Conservation (phyloP, 1,139 yeast genomes). For the Scheffersomyces insectosa region DNA sequence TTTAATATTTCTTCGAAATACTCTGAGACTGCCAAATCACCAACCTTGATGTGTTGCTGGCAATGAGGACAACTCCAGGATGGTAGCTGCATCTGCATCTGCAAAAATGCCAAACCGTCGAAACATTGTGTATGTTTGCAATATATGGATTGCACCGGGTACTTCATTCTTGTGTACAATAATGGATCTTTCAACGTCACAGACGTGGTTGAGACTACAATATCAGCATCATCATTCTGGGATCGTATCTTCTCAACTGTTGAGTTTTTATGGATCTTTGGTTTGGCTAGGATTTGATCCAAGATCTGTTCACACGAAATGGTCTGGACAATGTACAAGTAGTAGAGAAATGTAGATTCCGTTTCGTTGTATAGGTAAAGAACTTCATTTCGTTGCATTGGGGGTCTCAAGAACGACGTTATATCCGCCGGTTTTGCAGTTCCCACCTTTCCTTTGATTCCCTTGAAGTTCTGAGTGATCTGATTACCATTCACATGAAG, state of each 20-base stretch:
- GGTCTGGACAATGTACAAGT: conserved; percentile 55
- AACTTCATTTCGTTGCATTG: conserved; percentile 37
- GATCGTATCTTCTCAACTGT: conserved; percentile 45
- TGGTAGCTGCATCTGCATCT: conserved; percentile 61
- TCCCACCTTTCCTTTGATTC: conserved; percentile 61
- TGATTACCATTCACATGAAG: conserved; percentile 49
- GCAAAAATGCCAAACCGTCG: conserved; percentile 61
- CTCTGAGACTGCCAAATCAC: conserved; percentile 62
- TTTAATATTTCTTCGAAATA: conserved; percentile 54
- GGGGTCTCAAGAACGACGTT: conserved; percentile 39
- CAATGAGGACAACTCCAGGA: conserved; percentile 75
- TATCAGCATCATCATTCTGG: conserved; percentile 55
- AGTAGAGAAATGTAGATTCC: conserved; percentile 43
- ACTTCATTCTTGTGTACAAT: conserved; percentile 57
- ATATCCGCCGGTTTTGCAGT: conserved; percentile 70
- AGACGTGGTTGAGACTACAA: conserved; percentile 56
- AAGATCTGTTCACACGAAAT: conserved; percentile 38
- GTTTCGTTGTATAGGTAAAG: conserved; percentile 57
- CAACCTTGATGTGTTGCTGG: conserved; percentile 38
- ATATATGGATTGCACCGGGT: conserved; percentile 58
- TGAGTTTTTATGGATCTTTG: conserved; percentile 48
- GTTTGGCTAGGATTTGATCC: conserved; percentile 27
- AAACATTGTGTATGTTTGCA: conserved; percentile 76
- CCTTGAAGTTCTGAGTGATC: conserved; percentile 53
- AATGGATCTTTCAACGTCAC: conserved; percentile 66